These are phyloP conservation scores for Spathaspora sp. DNA, from an alignment of 805 yeast species.

Conservation along the genomic window DNA sequence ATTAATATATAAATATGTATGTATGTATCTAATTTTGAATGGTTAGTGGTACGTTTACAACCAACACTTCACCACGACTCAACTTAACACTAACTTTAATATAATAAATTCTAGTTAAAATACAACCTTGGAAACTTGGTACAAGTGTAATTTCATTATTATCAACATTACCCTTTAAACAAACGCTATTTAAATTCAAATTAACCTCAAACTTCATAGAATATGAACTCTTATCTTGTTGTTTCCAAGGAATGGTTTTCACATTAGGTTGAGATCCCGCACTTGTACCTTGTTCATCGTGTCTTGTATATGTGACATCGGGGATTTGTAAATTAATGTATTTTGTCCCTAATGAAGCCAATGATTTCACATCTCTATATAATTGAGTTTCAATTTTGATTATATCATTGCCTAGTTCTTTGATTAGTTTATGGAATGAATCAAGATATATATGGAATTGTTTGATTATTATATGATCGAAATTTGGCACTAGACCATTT, in stretches of 20 bases:
- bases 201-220: conserved; percentile 26
- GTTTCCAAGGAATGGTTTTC: conserved; percentile 28
- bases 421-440: conserved; percentile 24
- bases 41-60: conserved; percentile 34
- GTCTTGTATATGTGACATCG: conserved; percentile 13
- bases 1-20: background rate
- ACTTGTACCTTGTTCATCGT: conserved; percentile 6
- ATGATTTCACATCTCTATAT: conserved; percentile 31
- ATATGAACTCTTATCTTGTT: conserved; percentile 9
- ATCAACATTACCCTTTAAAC: conserved; percentile 22
- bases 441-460: conserved; percentile 24
- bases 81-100: conserved; percentile 27
- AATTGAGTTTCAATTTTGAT: conserved; percentile 32
- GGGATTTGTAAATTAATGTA: conserved; percentile 26
- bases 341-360: conserved; percentile 33
- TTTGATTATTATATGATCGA: conserved; percentile 29
- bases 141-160: conserved; percentile 30
- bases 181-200: conserved; percentile 26
- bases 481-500: conserved; percentile 14
- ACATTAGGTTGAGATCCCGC: conserved; percentile 20
- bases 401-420: conserved; percentile 30
- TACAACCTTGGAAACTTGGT: conserved; percentile 38
- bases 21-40: conserved; percentile 16
- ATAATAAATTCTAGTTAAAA: conserved; percentile 33
- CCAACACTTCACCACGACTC: conserved; percentile 24